A percentile compares a stretch with the other conserved stretches of the same genome.
These are phyloP conservation scores for Croton laevigatus DNA, from an alignment of 441 rosid species.

Conservation along the genomic window DNA sequence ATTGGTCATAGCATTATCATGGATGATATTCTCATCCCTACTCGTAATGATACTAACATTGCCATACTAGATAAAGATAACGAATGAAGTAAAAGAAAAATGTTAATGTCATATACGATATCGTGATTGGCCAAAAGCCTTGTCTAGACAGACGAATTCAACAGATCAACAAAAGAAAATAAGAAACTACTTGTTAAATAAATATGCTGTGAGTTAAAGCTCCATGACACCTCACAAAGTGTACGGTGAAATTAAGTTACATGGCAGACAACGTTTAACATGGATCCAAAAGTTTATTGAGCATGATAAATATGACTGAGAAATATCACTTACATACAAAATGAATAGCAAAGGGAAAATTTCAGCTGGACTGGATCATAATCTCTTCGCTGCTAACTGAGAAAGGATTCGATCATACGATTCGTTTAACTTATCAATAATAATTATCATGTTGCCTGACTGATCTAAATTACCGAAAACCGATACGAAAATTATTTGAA, in stretches of 20 bases:
- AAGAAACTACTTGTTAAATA: not conserved
- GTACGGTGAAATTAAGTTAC: not conserved
- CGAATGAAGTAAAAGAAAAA: not conserved
- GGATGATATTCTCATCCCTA: not conserved
- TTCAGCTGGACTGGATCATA: not conserved
- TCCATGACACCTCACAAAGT: not conserved
- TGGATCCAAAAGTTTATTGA: not conserved
- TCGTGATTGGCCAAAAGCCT: not conserved
- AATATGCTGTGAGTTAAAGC: not conserved
- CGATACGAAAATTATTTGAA: not conserved
- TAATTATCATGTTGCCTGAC: not conserved
- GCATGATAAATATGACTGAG: no score
- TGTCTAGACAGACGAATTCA: not conserved
- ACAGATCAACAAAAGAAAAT: conserved; percentile 4
- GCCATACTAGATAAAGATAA: not conserved
- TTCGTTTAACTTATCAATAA: not conserved
- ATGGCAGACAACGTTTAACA: not conserved
- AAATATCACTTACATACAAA: not conserved
- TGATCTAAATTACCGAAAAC: not conserved
- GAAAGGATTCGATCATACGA: not conserved
- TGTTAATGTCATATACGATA: not conserved
- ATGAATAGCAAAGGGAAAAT: not conserved
- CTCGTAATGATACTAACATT: no score
- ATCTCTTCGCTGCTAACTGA: not conserved
- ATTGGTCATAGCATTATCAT: no score